Base-by-base conservation (phyloP, 2,329 filamentous ascomycete species). In the Gaeumannomyces sp. region DNA sequence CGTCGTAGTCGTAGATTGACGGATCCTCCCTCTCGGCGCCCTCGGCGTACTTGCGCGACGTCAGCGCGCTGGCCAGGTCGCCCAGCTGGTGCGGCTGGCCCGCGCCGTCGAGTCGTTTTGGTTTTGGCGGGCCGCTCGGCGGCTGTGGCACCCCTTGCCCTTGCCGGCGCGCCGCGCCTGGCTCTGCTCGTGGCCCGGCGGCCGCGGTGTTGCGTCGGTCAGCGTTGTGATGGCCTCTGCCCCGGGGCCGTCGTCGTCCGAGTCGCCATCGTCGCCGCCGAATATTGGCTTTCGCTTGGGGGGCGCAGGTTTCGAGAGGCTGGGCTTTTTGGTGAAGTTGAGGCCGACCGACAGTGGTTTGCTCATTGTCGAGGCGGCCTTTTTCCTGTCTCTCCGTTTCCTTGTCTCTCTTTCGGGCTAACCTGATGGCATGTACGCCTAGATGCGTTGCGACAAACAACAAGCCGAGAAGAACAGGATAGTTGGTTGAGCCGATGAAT, bases 1-100 rank as follows among this genome's bases (percentile, higher is more conserved):
- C 84, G 74, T 96, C 92, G 78, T 95, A 96, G 77, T 95, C 91
- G 79, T 93, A 95, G 69, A 95, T 88, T 61, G 86, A 88, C 1
- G 90, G 80, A 71, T 95, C 91, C 11, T 89, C 73, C 66, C 85
- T 82, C 67, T 87, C 81, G 2, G 90, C 90, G 22, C 85, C 85
- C 68, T 87, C 81, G 53, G 85, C 84, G 69, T 89, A 82, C 70
- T 84, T 86, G 64, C 85, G 84, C 31, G 89, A 85, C 35, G 85
- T 80, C 38, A 89, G 79, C 1, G 85, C 78, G 70, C 85, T 85
- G 3, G 90, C 90, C 1, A 92, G 81, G 71, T 93, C 89, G 50
- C 83, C 84, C 69, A 86, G 88, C 72, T 82, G 78, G 62, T 77
- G 76, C 64, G 76, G 79, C 25, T 59, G 38, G 19, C 57, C 16